Percentiles rank a stretch among this genome's conserved stretches.
These are phyloP conservation scores for Triticum timopheevii DNA, from an alignment of 176 grass and related monocot genomes.

Conservation along the genomic window DNA sequence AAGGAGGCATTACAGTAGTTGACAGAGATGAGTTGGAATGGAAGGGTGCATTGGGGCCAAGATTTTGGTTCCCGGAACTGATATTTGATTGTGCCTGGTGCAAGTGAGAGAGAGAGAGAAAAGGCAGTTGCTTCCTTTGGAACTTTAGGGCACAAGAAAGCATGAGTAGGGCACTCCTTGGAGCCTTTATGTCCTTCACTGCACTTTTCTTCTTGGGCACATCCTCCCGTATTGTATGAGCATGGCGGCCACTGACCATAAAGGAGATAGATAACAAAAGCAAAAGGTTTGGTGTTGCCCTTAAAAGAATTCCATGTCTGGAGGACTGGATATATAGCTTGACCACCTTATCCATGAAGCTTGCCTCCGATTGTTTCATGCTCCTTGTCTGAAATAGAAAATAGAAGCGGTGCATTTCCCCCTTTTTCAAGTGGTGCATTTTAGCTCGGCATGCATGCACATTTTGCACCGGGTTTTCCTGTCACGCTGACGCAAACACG, in stretches of 20 bases:
- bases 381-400: neutral
- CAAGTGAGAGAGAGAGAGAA: neutral
- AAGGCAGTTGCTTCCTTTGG: slow-evolving; percentile 43
- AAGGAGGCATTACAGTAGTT: neutral
- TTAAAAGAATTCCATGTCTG: slow-evolving; percentile 4
- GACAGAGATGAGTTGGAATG: slow-evolving; percentile 9
- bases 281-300: neutral
- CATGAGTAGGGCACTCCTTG: slow-evolving; percentile 54
- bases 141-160: slow-evolving; percentile 64
- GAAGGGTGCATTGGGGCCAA: neutral
- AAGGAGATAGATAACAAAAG: slow-evolving; percentile 32
- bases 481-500: neutral
- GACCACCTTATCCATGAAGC: slow-evolving; percentile 25
- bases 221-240: slow-evolving; percentile 43
- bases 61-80: slow-evolving; percentile 17
- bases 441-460: neutral
- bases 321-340: slow-evolving; percentile 6
- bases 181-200: slow-evolving; percentile 44
- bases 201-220: slow-evolving; percentile 39
- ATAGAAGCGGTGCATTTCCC: neutral
- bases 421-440: neutral
- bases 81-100: slow-evolving; percentile 33
- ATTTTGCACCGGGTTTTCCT: neutral
- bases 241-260: slow-evolving; percentile 36
- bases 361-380: neutral